Evolutionary conservation across 2,329 filamentous ascomycete species (phyloP).

Genomic region (Biscogniauxia marginata): DNA sequence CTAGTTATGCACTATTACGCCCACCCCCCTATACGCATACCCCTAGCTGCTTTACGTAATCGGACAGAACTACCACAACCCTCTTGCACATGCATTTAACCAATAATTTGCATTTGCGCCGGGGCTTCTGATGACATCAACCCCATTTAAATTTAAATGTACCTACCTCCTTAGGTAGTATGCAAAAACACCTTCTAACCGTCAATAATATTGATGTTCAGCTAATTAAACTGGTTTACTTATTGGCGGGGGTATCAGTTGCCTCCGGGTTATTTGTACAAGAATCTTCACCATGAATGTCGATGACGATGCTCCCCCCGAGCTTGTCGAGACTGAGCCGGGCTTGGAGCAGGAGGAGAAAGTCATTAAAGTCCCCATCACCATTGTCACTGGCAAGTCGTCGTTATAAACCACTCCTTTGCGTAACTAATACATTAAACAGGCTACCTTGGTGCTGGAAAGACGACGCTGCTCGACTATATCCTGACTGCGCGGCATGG

Average conservation of each 20-base stretch:
- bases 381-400: conserved; percentile 71
- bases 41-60: not conserved
- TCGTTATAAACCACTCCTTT: not conserved
- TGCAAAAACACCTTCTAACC: no score
- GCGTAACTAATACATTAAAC: conserved; percentile 8
- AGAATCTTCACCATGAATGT: conserved; percentile 54
- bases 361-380: conserved; percentile 72
- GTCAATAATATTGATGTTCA: no score
- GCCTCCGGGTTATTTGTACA: no score
- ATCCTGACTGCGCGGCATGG: conserved; percentile 93
- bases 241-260: no score
- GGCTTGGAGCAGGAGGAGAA: conserved; percentile 47
- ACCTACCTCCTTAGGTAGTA: no score
- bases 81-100: not conserved
- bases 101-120: not conserved
- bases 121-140: no score
- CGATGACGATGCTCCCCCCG: conserved; percentile 67
- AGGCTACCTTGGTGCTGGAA: conserved; percentile 95
- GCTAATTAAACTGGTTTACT: no score
- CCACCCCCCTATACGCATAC: not conserved
- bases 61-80: not conserved
- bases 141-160: not conserved
- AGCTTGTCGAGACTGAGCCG: conserved; percentile 44
- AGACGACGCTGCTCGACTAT: conserved; percentile 93
- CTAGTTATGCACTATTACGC: not conserved